Conservation (phyloP, 1,139 yeast species). For the Kluyveromyces sp. region DNA sequence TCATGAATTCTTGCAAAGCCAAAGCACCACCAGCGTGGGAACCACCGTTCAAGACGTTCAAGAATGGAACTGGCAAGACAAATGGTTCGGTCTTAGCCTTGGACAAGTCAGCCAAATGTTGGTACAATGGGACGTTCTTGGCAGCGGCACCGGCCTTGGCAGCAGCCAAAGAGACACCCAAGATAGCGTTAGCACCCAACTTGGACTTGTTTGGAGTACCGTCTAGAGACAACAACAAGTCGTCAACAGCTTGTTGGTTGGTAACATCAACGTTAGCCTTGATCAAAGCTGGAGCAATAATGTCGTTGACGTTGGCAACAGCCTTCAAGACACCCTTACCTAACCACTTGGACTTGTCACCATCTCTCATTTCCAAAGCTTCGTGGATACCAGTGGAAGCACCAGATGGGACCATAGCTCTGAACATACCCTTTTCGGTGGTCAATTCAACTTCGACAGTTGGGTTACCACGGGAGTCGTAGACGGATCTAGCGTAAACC, state of each 20-base stretch:
- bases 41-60: constrained; percentile 97
- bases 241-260: constrained; percentile 74
- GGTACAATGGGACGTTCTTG: constrained; percentile 78
- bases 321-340: constrained; percentile 96
- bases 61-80: constrained; percentile 93
- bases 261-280: constrained; percentile 65
- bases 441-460: constrained; percentile 90
- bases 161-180: constrained; percentile 89
- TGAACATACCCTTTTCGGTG: constrained; percentile 81
- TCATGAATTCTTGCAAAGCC: constrained; percentile 98
- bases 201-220: constrained; percentile 93
- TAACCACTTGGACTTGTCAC: constrained; percentile 86
- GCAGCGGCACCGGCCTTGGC: constrained; percentile 95
- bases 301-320: constrained; percentile 79
- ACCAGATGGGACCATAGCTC: constrained; percentile 94
- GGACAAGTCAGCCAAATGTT: constrained; percentile 71
- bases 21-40: constrained; percentile 98
- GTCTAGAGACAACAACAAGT: constrained; percentile 68
- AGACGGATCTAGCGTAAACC: constrained; percentile 83
- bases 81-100: constrained; percentile 54
- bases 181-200: constrained; percentile 92
- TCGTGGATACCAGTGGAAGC: constrained; percentile 95
- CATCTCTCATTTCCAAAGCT: constrained; percentile 93
- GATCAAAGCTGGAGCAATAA: constrained; percentile 83
- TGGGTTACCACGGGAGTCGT: constrained; percentile 98